Conservation (phyloP, 176 grass and related monocot genomes). For the Oryza meyeriana region DNA sequence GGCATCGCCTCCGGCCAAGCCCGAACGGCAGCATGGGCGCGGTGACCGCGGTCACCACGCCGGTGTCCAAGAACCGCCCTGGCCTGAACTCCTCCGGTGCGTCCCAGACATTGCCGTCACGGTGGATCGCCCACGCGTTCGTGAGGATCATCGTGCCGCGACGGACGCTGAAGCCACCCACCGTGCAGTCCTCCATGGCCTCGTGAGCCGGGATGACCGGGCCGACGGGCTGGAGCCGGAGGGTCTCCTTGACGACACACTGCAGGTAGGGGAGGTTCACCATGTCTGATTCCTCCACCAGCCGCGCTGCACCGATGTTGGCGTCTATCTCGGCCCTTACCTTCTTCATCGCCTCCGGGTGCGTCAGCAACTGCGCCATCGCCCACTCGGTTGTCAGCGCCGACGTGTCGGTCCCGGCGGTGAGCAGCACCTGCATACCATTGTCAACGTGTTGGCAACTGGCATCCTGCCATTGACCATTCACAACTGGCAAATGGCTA, state of each 20-base stretch:
- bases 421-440: slow-evolving; percentile 28
- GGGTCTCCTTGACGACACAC: slow-evolving; percentile 57
- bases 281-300: slow-evolving; percentile 52
- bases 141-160: slow-evolving; percentile 61
- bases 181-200: slow-evolving; percentile 45
- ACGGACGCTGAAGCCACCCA: slow-evolving; percentile 40
- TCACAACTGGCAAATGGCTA: not conserved
- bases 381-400: slow-evolving; percentile 58
- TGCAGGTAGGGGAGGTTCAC: slow-evolving; percentile 49
- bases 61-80: slow-evolving; percentile 45
- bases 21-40: slow-evolving; percentile 61
- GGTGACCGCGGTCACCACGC: not conserved
- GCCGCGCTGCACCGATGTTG: slow-evolving; percentile 27
- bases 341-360: slow-evolving; percentile 35
- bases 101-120: slow-evolving; percentile 61
- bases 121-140: slow-evolving; percentile 57
- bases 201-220: slow-evolving; percentile 63
- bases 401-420: slow-evolving; percentile 57
- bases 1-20: slow-evolving; percentile 51
- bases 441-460: not conserved
- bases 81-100: slow-evolving; percentile 51
- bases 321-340: slow-evolving; percentile 29
- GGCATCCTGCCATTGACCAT: not conserved
- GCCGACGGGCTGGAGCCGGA: slow-evolving; percentile 42
- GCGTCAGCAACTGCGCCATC: slow-evolving; percentile 53